Base-by-base conservation (phyloP, 1,284 basidiomycete genomes). In the Heliocybe sulcata region DNA sequence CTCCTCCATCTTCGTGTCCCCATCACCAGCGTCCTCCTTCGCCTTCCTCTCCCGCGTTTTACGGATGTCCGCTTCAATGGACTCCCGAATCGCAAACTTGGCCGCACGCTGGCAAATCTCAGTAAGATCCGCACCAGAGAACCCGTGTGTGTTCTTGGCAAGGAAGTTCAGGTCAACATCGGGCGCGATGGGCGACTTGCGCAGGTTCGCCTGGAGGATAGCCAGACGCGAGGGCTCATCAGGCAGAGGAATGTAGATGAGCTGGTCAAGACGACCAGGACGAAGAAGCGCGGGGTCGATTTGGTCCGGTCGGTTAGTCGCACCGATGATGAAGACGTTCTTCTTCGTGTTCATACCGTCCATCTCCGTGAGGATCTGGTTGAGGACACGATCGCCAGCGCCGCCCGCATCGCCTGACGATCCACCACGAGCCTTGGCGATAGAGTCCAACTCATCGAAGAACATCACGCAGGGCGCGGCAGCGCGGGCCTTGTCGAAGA, bases 401-500 rank as follows among this genome's bases (percentile, higher is more conserved):
- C 96, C 97, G 61, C 95, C 95, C 55, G 77, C 95, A 69, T 98
- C 96, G 53, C 93, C 94, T 14, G 81, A 76, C 1, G 82, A 79
- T 19, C 78, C 77, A 55, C 96, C 96, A 75, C 97, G 92, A 52
- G 94, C 84, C 77, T 98, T 98, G 55, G 96, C 96, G 64, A 99
- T 98, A 11, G 96, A 97, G 70, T 99, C 96, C 67, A 99, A 79
- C 75, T 99, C 96, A 67, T 99, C 96, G 73, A 99, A 99, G 90
- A 99, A 99, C 94, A 99, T 98, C 61, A 99, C 94, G 72, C 96
- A 98, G 45, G 97, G 97, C 8, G 96, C 95, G 3, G 97, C 97
- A 22, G 96, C 96, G 64, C 97, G 92, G 54, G 97, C 96, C 77
- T 99, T 98, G 83, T 99, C 96, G 72, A 99, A 99, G 58, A 99